Conservation (phyloP, 2,329 filamentous ascomycete genomes). For the Monilinia aucupariae region DNA sequence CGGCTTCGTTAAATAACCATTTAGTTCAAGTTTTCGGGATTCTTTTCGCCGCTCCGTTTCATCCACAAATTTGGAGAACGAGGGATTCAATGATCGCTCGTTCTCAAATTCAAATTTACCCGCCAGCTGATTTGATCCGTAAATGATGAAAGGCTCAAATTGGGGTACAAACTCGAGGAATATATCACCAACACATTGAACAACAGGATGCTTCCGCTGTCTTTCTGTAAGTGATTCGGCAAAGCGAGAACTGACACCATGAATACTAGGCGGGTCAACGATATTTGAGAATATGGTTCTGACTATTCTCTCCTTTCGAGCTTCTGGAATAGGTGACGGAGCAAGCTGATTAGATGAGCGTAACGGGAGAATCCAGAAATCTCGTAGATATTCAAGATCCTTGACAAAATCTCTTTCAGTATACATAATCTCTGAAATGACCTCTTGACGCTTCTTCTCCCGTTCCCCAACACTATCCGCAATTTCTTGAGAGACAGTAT, state of each 20-base stretch:
- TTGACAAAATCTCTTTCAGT: conserved; percentile 99
- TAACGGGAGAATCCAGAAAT: conserved; percentile 97
- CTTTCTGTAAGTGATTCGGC: conserved; percentile 82
- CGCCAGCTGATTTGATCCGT: conserved; percentile 91
- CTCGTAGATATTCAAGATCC: conserved; percentile 91
- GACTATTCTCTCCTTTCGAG: conserved; percentile 83
- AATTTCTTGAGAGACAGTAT: conserved; percentile 91
- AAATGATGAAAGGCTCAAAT: conserved; percentile 94
- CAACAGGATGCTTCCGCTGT: conserved; percentile 85
- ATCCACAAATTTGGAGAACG: conserved; percentile 87
- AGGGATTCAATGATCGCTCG: conserved; percentile 78
- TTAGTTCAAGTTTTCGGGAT: conserved; percentile 91
- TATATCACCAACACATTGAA: conserved; percentile 85
- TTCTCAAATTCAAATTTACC: conserved; percentile 98
- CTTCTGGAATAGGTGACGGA: conserved; percentile 80
- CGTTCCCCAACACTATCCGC: conserved; percentile 82
- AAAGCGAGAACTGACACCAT: conserved; percentile 83
- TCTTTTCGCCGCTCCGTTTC: conserved; percentile 95
- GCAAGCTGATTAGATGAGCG: conserved; percentile 59
- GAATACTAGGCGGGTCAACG: conserved; percentile 73
- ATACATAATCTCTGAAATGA: conserved; percentile 98
- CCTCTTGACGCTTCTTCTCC: conserved; percentile 96
- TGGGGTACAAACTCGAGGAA: conserved; percentile 87
- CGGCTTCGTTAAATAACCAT: conserved; percentile 95
- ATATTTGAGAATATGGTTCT: conserved; percentile 94